These are phyloP conservation scores for Sequoiadendron giganteum DNA, from an alignment of 75 land plant species.

Conservation along the genomic window DNA sequence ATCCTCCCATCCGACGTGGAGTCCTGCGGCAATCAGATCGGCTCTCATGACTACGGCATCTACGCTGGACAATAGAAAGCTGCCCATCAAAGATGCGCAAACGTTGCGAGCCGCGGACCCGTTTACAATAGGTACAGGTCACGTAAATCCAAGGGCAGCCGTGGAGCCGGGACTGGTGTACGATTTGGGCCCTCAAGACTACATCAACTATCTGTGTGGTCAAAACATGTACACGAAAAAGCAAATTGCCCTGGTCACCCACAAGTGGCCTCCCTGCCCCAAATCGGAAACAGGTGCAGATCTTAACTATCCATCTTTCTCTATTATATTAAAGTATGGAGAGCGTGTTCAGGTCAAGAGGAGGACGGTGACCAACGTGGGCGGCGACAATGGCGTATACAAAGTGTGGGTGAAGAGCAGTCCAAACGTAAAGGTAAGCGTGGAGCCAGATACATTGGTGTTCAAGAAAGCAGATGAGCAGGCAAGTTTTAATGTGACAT, in stretches of 20 bases:
- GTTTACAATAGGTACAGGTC: constrained; percentile 17
- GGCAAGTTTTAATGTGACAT: not conserved
- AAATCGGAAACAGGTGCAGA: not conserved
- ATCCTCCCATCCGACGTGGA: too few relatives aligned
- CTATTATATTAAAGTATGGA: not conserved
- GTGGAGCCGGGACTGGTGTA: constrained; percentile 2
- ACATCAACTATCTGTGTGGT: not conserved
- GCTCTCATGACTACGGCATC: constrained; percentile 8
- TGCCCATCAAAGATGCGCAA: too few relatives aligned
- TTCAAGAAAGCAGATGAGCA: not conserved
- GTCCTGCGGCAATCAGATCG: constrained; percentile 6
- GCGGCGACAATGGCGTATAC: constrained; percentile 18
- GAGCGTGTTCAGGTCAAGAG: not conserved
- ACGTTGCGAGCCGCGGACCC: constrained; percentile 12
- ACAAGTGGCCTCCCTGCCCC: too few relatives aligned
- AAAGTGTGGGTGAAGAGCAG: constrained; percentile 19
- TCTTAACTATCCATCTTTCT: constrained; percentile 39
- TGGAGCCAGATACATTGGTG: constrained; percentile 20
- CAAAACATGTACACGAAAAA: too few relatives aligned
- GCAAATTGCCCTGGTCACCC: too few relatives aligned
- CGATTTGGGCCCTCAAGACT: not conserved
- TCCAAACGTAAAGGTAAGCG: constrained; percentile 19
- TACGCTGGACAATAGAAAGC: too few relatives aligned
- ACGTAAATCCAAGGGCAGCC: constrained; percentile 3
- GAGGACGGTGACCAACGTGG: constrained; percentile 39